Evolutionary conservation across 2,329 filamentous ascomycete species (phyloP).

Genomic region (Thelonectria rubi): DNA sequence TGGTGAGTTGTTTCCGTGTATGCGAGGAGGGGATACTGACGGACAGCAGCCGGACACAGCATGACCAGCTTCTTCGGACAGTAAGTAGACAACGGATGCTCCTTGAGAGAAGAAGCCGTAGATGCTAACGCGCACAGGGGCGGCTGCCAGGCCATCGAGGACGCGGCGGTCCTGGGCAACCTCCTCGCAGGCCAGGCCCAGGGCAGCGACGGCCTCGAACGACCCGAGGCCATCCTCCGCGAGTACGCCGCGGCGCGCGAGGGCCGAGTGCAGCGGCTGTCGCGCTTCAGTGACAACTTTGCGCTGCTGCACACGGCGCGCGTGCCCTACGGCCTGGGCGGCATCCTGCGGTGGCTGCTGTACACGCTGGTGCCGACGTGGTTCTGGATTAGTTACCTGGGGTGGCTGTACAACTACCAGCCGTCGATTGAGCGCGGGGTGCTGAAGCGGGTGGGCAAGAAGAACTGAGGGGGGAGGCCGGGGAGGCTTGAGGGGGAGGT

Average conservation of each 20-base stretch:
- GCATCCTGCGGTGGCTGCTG: slow-evolving; percentile 19
- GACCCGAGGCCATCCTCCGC: slow-evolving; percentile 14
- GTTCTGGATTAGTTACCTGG: slow-evolving; percentile 23
- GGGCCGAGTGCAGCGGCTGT: slow-evolving; percentile 17
- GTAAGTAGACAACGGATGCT: slow-evolving; percentile 7
- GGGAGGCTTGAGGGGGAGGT: too few species aligned
- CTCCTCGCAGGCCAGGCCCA: slow-evolving; percentile 4
- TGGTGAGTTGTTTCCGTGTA: slow-evolving; percentile 6
- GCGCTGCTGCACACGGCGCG: slow-evolving; percentile 21
- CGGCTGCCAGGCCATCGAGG: slow-evolving; percentile 21
- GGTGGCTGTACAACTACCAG: slow-evolving; percentile 22
- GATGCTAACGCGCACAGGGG: slow-evolving; percentile 3
- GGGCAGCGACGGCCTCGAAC: slow-evolving; percentile 2
- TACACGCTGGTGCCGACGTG: slow-evolving; percentile 23
- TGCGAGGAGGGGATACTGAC: slow-evolving; percentile 3
- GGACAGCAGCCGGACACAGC: slow-evolving; percentile 17
- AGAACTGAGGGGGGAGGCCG: too few species aligned
- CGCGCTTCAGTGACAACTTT: slow-evolving; percentile 20
- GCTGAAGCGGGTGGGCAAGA: slow-evolving; percentile 14
- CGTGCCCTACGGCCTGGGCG: slow-evolving; percentile 17
- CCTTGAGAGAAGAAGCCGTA: too few species aligned
- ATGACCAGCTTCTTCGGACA: slow-evolving; percentile 26
- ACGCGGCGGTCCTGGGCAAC: slow-evolving; percentile 21
- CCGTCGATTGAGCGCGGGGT: slow-evolving; percentile 15
- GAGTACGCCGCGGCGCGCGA: slow-evolving; percentile 12